Conservation (phyloP, 1,284 basidiomycete genomes). For the Boletus sp. region DNA sequence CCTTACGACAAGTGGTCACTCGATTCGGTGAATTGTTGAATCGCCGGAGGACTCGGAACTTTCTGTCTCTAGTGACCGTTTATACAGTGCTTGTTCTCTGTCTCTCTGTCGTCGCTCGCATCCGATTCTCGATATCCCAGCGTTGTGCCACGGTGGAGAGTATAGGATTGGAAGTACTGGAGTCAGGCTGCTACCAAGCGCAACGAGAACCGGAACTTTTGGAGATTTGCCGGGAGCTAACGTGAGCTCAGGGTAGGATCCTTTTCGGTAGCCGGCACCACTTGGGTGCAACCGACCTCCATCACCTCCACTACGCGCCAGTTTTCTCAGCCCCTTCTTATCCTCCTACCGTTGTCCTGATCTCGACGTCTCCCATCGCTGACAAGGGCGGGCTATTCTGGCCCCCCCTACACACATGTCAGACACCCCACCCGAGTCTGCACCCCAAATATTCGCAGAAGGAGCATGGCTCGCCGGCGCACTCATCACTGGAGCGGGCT, state of each 20-base stretch:
- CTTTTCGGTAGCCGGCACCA: slow-evolving; percentile 6
- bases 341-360: not conserved
- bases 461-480: slow-evolving; percentile 36
- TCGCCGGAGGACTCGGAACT: not conserved
- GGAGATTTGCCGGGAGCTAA: not conserved
- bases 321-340: slow-evolving; percentile 6
- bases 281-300: not conserved
- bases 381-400: slow-evolving; percentile 12
- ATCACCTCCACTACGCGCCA: slow-evolving; percentile 12
- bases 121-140: not conserved
- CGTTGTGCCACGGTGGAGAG: not conserved
- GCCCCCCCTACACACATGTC: slow-evolving; percentile 27
- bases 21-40: not conserved
- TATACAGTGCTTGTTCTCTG: not conserved
- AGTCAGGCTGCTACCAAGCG: not conserved
- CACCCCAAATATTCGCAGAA: slow-evolving; percentile 30
- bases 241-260: slow-evolving; percentile 8
- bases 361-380: not conserved
- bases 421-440: slow-evolving; percentile 30
- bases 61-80: no score
- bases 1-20: no score
- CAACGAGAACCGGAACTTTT: not conserved
- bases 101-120: not conserved
- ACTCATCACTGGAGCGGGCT: slow-evolving; percentile 31
- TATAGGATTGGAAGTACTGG: no score